phyloP scores from a whole-genome alignment of 2,329 filamentous ascomycete genomes.

The Cladosporium sp. region DNA sequence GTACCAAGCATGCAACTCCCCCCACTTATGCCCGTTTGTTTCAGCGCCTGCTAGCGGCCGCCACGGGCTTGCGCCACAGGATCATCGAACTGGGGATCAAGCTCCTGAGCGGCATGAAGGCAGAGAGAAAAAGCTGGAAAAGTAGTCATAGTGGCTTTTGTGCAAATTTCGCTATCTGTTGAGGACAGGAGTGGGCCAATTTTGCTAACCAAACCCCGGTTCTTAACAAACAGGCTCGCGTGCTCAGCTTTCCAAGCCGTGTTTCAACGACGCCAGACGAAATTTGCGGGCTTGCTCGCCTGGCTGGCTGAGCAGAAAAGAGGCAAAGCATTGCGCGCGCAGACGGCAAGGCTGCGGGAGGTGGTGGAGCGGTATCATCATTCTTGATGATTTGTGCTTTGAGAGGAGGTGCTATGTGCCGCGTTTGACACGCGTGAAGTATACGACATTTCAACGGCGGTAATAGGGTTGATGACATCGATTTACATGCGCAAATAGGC shows the following conservation, averaged over 20 bases:
- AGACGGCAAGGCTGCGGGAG: conserved; percentile 28
- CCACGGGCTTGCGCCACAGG: conserved; percentile 11
- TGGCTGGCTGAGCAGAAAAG: conserved; percentile 55
- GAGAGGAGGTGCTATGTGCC: no score
- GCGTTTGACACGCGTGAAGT: no score
- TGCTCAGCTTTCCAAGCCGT: conserved; percentile 66
- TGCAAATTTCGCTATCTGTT: not conserved
- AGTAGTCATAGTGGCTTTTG: not conserved
- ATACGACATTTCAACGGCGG: no score
- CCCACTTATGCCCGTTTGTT: conserved; percentile 1
- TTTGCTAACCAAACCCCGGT: no score
- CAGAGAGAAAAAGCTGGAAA: no score
- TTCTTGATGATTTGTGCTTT: not conserved
- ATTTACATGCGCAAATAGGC: no score
- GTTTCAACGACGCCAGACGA: conserved; percentile 66
- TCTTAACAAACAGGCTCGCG: conserved; percentile 63
- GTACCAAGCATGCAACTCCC: not conserved
- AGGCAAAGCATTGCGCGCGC: conserved; percentile 26
- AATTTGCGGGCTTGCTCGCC: conserved; percentile 56
- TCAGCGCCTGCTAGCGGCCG: conserved; percentile 2
- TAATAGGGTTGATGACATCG: no score
- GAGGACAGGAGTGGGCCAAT: no score
- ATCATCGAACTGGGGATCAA: no score
- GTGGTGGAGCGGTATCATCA: conserved; percentile 13
- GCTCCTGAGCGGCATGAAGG: no score